Conservation (phyloP, 139 green algal genomes). For the Chlamydomonas sphaeroides region DNA sequence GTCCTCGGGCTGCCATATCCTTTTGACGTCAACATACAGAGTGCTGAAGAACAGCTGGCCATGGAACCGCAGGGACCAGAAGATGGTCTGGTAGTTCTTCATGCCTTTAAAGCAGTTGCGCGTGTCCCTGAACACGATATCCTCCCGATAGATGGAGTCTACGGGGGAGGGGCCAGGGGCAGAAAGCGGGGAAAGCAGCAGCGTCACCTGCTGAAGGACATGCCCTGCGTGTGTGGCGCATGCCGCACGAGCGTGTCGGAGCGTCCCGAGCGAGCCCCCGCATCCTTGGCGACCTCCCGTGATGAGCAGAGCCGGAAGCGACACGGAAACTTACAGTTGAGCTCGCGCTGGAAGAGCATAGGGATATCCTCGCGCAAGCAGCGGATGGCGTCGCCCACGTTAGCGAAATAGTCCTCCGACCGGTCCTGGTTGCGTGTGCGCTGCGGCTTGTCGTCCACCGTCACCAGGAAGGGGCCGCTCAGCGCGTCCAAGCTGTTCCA, state of each 20-base stretch:
- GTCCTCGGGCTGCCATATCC: slow-evolving; percentile 93
- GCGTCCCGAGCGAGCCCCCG: no score
- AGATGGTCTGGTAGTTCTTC: slow-evolving; percentile 91
- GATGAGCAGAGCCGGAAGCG: no score
- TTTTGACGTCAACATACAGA: slow-evolving; percentile 86
- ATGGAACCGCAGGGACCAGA: slow-evolving; percentile 93
- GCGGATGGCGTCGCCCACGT: slow-evolving; percentile 92
- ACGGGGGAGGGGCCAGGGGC: not conserved
- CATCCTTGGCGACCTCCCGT: no score
- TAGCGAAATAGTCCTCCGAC: slow-evolving; percentile 91
- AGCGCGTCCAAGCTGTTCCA: not conserved
- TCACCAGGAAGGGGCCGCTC: not conserved
- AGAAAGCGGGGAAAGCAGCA: no score
- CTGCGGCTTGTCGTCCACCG: slow-evolving; percentile 48
- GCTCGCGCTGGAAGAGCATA: slow-evolving; percentile 84
- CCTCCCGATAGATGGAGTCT: slow-evolving; percentile 91
- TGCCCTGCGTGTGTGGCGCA: no score
- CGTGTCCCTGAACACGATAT: slow-evolving; percentile 92
- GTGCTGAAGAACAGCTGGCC: slow-evolving; percentile 89
- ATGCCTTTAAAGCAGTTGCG: slow-evolving; percentile 85
- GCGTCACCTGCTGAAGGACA: no score
- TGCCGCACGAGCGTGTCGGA: no score
- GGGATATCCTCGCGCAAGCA: slow-evolving; percentile 91
- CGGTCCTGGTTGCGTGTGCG: slow-evolving; percentile 42
- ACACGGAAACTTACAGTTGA: slow-evolving; percentile 87